These are phyloP conservation scores for Xylariaceae sp. DNA, from an alignment of 2,329 filamentous ascomycete genomes.

Conservation along the genomic window DNA sequence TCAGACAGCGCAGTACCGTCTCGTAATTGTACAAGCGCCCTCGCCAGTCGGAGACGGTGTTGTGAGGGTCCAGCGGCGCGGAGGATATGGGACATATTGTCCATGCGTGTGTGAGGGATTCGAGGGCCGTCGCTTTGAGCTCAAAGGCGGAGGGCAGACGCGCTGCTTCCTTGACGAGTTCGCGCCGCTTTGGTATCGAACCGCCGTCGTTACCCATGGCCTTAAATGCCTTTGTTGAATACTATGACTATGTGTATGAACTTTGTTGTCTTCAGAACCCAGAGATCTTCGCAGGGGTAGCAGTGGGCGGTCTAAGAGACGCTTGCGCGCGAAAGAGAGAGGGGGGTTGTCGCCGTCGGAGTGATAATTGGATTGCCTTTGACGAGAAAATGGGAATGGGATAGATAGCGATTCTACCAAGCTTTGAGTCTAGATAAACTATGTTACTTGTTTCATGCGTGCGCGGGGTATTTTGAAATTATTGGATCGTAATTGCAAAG, in stretches of 20 bases:
- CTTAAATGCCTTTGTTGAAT: not conserved
- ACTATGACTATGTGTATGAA: not conserved
- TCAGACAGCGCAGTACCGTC: conserved; percentile 70
- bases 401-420: no score
- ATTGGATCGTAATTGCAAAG: no score
- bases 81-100: conserved; percentile 85
- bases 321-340: no score
- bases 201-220: conserved; percentile 97
- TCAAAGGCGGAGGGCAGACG: conserved; percentile 82
- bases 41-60: conserved; percentile 81
- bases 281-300: no score
- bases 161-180: conserved; percentile 93
- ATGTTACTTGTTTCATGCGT: no score
- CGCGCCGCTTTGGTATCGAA: conserved; percentile 91
- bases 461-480: no score
- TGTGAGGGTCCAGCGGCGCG: conserved; percentile 68
- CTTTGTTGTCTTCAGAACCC: no score
- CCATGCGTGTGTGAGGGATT: conserved; percentile 88
- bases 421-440: no score
- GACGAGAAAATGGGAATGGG: no score
- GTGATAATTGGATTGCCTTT: no score
- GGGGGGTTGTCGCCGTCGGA: no score
- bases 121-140: conserved; percentile 85
- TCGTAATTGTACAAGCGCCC: conserved; percentile 96
- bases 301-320: no score